Evolutionary conservation across 139 green algal species (phyloP).

Genomic region (Nannochloris sp.): DNA sequence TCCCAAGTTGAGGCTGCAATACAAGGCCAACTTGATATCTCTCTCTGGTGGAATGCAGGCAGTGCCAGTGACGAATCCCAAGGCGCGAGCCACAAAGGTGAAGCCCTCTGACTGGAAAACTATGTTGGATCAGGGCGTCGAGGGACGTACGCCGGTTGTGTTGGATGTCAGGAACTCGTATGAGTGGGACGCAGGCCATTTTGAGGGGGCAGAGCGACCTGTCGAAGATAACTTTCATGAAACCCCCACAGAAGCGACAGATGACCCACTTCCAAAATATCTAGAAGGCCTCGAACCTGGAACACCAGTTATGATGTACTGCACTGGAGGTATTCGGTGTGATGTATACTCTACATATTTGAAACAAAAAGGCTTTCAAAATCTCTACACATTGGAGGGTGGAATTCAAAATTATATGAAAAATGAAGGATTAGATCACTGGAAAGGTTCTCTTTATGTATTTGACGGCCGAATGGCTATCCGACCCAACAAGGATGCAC

Average conservation of each 20-base stretch:
- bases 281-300: conserved; percentile 47
- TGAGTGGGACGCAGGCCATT: conserved; percentile 98
- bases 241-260: conserved; percentile 55
- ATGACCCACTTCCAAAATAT: conserved; percentile 33
- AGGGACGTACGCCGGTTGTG: conserved; percentile 46
- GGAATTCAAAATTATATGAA: conserved; percentile 75
- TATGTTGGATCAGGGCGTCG: conserved; percentile 38
- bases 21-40: conserved; percentile 73
- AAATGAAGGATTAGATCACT: conserved; percentile 52
- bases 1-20: conserved; percentile 73
- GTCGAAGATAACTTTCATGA: conserved; percentile 82
- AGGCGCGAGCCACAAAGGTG: conserved; percentile 46
- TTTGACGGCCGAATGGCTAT: conserved; percentile 93
- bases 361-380: conserved; percentile 67
- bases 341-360: conserved; percentile 95
- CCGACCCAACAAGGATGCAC: conserved; percentile 17
- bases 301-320: conserved; percentile 97
- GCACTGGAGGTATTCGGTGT: conserved; percentile 98
- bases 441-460: conserved; percentile 91
- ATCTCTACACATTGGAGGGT: conserved; percentile 92
- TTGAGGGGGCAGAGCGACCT: conserved; percentile 67
- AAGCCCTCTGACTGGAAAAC: conserved; percentile 54
- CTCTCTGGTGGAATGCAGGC: conserved; percentile 61
- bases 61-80: conserved; percentile 59
- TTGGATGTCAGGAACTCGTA: conserved; percentile 96